Evolutionary conservation across 179 eudicot genomes (phyloP).

Genomic region (Beta corolliflora): DNA sequence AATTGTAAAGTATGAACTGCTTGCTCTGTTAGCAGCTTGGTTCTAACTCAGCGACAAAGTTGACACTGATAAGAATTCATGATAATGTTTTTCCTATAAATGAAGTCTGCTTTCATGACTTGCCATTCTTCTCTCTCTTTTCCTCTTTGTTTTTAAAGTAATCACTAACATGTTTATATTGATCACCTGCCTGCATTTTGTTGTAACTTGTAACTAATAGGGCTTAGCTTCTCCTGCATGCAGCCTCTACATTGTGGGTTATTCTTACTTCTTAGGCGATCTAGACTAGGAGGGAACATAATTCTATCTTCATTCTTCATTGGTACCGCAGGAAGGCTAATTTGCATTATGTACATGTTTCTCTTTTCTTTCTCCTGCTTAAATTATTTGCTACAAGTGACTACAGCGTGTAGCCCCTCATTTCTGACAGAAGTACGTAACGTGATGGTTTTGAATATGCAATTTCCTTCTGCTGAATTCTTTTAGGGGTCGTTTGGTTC

Average conservation of each 20-base stretch:
- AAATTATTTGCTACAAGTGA: too few relatives aligned
- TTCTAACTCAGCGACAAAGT: too few relatives aligned
- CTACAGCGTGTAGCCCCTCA: not conserved
- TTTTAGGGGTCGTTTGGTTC: too few relatives aligned
- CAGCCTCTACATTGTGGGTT: slow-evolving; percentile 96
- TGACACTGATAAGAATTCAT: too few relatives aligned
- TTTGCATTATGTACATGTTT: slow-evolving; percentile 70
- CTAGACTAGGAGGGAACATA: slow-evolving; percentile 89
- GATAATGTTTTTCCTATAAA: not conserved
- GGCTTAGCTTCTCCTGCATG: slow-evolving; percentile 14
- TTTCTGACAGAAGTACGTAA: not conserved
- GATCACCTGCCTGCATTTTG: not conserved
- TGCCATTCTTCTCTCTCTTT: not conserved
- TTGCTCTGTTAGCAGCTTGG: too few relatives aligned
- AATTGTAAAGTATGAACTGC: too few relatives aligned
- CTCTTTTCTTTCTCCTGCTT: not conserved
- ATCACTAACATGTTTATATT: not conserved
- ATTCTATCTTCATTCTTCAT: slow-evolving; percentile 65
- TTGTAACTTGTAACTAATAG: not conserved
- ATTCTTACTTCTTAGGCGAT: slow-evolving; percentile 82
- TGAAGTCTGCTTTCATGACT: not conserved
- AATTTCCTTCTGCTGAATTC: not conserved
- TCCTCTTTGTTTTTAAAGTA: not conserved
- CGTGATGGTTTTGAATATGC: not conserved
- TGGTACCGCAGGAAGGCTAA: too few relatives aligned